Conservation (phyloP, 2,329 filamentous ascomycete genomes). For the Fusarium sp. region DNA sequence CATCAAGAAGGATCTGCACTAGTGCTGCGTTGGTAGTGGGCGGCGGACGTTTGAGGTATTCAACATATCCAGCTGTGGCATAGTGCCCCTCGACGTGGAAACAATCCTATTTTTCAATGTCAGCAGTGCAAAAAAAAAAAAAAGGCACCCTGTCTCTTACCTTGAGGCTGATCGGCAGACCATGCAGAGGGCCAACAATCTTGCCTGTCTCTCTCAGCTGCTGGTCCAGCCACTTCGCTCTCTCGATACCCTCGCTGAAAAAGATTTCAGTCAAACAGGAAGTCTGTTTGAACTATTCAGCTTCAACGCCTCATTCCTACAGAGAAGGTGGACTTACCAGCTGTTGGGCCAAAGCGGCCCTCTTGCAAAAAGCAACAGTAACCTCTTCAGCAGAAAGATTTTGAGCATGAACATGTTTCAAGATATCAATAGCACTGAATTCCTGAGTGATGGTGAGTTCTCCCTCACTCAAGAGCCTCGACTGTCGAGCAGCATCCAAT, state of each 20-base stretch:
- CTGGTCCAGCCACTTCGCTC: neutral
- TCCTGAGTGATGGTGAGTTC: neutral
- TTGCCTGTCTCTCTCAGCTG: neutral
- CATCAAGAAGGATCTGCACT: neutral
- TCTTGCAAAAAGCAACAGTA: neutral
- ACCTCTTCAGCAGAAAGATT: neutral
- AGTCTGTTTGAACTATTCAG: neutral
- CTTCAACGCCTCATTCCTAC: neutral
- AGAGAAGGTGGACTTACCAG: neutral
- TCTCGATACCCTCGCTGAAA: neutral
- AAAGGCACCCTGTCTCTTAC: neutral
- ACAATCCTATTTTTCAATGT: neutral
- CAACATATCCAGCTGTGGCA: neutral
- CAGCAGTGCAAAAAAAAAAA: no score
- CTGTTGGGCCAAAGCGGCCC: neutral
- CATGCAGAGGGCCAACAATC: neutral
- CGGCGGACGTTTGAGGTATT: neutral
- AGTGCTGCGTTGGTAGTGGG: neutral
- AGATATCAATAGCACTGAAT: neutral
- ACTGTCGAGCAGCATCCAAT: neutral
- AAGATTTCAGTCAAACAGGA: neutral
- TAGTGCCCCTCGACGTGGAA: neutral
- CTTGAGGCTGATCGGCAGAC: neutral
- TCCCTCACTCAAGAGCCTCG: neutral
- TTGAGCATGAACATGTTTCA: neutral